Conservation (phyloP, 495 filamentous ascomycete genomes). For the Daldinia loculata region DNA sequence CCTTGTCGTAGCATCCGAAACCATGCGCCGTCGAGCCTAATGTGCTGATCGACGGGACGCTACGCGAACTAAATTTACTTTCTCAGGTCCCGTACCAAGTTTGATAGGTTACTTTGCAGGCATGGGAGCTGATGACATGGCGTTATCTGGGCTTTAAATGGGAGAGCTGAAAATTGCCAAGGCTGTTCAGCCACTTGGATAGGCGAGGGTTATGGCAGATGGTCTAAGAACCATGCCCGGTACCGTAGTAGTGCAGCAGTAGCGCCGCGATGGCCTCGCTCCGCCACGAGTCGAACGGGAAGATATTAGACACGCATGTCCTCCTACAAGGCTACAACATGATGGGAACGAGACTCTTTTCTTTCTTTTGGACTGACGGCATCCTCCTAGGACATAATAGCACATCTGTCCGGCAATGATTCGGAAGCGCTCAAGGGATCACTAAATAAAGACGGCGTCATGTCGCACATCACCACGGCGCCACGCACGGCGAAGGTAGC, state of each 20-base stretch:
- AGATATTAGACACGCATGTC: slow-evolving; percentile 18
- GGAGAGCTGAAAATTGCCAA: slow-evolving; percentile 30
- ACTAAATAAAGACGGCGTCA: slow-evolving; percentile 12
- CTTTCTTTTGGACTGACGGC: neutral
- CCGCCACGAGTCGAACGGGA: slow-evolving; percentile 11
- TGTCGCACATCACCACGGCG: slow-evolving; percentile 35
- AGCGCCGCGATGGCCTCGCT: slow-evolving; percentile 9
- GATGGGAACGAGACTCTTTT: neutral
- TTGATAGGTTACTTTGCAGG: slow-evolving; percentile 9
- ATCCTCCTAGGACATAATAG: neutral
- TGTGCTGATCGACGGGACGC: slow-evolving; percentile 7
- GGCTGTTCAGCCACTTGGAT: slow-evolving; percentile 8
- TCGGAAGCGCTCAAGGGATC: slow-evolving; percentile 1
- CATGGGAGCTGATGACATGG: slow-evolving; percentile 4
- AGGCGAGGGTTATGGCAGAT: slow-evolving; percentile 4
- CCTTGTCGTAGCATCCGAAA: neutral
- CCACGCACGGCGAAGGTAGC: slow-evolving; percentile 1
- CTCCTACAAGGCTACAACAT: neutral
- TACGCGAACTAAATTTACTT: slow-evolving; percentile 9
- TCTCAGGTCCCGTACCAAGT: neutral
- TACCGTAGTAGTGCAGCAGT: slow-evolving; percentile 5
- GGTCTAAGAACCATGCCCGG: slow-evolving; percentile 8
- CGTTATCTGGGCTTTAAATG: slow-evolving; percentile 1
- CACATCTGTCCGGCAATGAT: neutral
- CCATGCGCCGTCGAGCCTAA: slow-evolving; percentile 2